A percentile compares a stretch with the other conserved stretches of the same genome.
Evolutionary conservation across 2,329 filamentous ascomycete species (phyloP).

Genomic region (Cladophialophora bantiana): DNA sequence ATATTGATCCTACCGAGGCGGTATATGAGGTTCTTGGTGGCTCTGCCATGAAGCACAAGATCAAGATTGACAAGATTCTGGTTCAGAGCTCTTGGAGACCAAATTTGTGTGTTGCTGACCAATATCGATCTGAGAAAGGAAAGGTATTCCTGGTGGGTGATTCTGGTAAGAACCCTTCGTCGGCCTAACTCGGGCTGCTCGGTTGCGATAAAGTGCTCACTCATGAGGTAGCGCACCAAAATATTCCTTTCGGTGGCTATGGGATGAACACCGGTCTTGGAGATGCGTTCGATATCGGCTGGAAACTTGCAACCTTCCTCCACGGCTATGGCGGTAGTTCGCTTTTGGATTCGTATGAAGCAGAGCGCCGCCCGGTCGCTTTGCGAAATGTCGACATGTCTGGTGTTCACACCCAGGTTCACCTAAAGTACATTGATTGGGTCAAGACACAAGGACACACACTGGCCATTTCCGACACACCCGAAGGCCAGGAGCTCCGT

Average conservation of each 20-base stretch:
- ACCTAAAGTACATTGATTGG: constrained; percentile 13
- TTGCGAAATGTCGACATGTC: constrained; percentile 41
- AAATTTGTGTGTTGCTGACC: constrained; percentile 43
- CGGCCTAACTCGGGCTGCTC: no score
- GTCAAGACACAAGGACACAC: neutral
- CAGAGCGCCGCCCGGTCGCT: constrained; percentile 43
- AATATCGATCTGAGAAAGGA: constrained; percentile 32
- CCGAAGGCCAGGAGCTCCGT: constrained; percentile 15
- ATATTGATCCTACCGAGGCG: constrained; percentile 38
- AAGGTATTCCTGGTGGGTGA: constrained; percentile 46
- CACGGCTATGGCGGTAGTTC: constrained; percentile 39
- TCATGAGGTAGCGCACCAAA: constrained; percentile 42
- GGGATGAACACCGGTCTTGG: constrained; percentile 49
- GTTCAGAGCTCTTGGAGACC: constrained; percentile 43
- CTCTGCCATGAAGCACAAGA: constrained; percentile 22
- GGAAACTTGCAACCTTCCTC: constrained; percentile 45
- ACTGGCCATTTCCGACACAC: neutral
- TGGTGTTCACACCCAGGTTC: constrained; percentile 27
- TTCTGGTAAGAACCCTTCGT: constrained; percentile 18
- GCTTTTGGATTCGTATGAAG: constrained; percentile 43
- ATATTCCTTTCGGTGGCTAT: constrained; percentile 45
- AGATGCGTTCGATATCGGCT: constrained; percentile 48
- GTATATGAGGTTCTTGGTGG: constrained; percentile 42
- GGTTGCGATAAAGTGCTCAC: no score
- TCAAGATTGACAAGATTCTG: constrained; percentile 47